phyloP scores from a whole-genome alignment of 1,139 yeast species.

The Blastobotrys capitulatus region DNA sequence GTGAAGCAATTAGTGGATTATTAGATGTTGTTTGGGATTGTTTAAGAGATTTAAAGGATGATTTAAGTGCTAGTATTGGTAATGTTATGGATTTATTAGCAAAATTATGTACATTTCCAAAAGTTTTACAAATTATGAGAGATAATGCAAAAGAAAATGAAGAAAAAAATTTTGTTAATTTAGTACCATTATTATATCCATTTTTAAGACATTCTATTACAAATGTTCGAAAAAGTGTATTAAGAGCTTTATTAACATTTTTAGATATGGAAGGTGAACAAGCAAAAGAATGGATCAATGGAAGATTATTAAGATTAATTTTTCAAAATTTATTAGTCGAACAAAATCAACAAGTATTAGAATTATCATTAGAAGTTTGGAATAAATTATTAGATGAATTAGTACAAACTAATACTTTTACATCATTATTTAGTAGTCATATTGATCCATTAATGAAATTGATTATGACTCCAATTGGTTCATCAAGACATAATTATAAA shows the following conservation, averaged over 20 bases:
- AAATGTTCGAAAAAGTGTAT: constrained; percentile 83
- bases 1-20: constrained; percentile 56
- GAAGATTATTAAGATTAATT: constrained; percentile 62
- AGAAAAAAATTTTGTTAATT: constrained; percentile 55
- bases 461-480: constrained; percentile 90
- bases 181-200: constrained; percentile 91
- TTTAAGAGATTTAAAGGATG: constrained; percentile 78
- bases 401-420: constrained; percentile 27
- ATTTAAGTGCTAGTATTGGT: constrained; percentile 89
- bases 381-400: constrained; percentile 47
- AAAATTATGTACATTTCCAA: constrained; percentile 74
- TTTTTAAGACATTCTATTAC: constrained; percentile 91
- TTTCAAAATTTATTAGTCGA: constrained; percentile 88
- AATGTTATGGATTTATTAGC: constrained; percentile 94
- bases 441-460: constrained; percentile 60
- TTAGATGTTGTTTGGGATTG: constrained; percentile 85
- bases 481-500: constrained; percentile 79
- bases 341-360: constrained; percentile 70
- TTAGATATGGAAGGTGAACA: constrained; percentile 51
- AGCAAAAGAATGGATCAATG: constrained; percentile 68
- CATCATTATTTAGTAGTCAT: constrained; percentile 37
- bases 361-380: constrained; percentile 61
- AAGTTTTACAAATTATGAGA: constrained; percentile 62
- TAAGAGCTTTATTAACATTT: constrained; percentile 76
- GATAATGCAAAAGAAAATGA: constrained; percentile 43